phyloP scores from a whole-genome alignment of 192 early-diverging fungal genomes.

The Coemansia aciculifera region DNA sequence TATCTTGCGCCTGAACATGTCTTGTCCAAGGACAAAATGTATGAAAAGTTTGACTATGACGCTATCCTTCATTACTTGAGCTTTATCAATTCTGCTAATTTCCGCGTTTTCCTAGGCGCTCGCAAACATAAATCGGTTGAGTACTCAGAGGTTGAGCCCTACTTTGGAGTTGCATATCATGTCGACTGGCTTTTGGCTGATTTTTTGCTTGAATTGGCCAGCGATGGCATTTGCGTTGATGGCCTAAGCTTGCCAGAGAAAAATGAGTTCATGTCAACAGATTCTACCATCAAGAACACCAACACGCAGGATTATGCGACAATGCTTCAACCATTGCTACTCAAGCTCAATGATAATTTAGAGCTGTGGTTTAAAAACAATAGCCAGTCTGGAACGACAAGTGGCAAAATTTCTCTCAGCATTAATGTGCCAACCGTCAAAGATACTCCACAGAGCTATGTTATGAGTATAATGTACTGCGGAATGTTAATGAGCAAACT shows the following conservation, averaged over 20 bases:
- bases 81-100: constrained; percentile 59
- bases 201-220: constrained; percentile 47
- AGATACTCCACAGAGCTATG: constrained; percentile 75
- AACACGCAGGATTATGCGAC: background rate
- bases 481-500: constrained; percentile 89
- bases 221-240: constrained; percentile 36
- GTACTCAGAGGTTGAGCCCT: constrained; percentile 58
- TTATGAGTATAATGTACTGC: constrained; percentile 78
- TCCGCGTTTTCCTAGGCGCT: constrained; percentile 47
- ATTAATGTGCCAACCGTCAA: constrained; percentile 78
- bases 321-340: constrained; percentile 10
- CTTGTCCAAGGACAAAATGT: constrained; percentile 62
- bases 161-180: constrained; percentile 79
- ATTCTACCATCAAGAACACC: constrained; percentile 7
- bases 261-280: constrained; percentile 28
- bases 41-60: constrained; percentile 62
- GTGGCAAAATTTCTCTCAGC: constrained; percentile 59
- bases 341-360: constrained; percentile 12
- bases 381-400: constrained; percentile 80
- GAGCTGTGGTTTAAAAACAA: constrained; percentile 93
- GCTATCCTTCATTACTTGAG: constrained; percentile 60
- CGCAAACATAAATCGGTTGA: constrained; percentile 25
- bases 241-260: constrained; percentile 8
- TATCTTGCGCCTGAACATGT: constrained; percentile 64
- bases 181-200: constrained; percentile 20